phyloP scores from a whole-genome alignment of 148 eudicot genomes.

The Heliamphora exappendiculata region DNA sequence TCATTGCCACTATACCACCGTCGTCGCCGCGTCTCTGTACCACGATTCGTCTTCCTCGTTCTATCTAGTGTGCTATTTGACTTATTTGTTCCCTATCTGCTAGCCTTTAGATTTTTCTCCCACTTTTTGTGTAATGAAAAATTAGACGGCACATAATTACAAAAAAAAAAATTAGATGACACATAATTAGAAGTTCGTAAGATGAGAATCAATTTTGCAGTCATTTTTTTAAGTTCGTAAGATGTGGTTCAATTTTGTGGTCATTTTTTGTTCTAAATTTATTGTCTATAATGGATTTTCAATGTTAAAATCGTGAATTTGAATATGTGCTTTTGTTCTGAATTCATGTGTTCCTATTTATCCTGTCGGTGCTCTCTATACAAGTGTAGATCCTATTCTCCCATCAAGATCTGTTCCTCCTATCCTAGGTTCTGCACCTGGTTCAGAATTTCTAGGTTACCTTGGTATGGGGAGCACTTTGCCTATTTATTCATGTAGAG shows the following conservation, averaged over 20 bases:
- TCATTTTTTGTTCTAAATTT: neutral
- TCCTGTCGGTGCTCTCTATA: constrained; percentile 56
- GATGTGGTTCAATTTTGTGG: neutral
- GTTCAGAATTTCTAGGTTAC: constrained; percentile 52
- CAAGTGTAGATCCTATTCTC: constrained; percentile 45
- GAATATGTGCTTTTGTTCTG: neutral
- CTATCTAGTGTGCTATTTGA: no score
- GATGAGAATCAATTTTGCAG: no score
- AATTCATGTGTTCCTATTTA: constrained; percentile 68
- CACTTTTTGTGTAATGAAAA: no score
- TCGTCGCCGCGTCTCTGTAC: no score
- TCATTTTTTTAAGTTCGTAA: no score
- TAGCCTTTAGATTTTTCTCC: no score
- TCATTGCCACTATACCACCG: no score
- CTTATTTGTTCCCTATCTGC: no score
- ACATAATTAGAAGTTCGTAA: no score
- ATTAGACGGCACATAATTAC: no score
- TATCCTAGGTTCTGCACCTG: constrained; percentile 38
- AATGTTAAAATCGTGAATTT: neutral
- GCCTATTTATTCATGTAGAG: constrained; percentile 69
- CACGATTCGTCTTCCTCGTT: no score
- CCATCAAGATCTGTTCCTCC: constrained; percentile 57
- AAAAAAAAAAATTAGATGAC: no score
- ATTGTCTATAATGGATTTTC: neutral
- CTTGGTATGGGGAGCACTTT: constrained; percentile 51